Base-by-base conservation (phyloP, 768 basidiomycete species). In the Kwoniella sp. region DNA sequence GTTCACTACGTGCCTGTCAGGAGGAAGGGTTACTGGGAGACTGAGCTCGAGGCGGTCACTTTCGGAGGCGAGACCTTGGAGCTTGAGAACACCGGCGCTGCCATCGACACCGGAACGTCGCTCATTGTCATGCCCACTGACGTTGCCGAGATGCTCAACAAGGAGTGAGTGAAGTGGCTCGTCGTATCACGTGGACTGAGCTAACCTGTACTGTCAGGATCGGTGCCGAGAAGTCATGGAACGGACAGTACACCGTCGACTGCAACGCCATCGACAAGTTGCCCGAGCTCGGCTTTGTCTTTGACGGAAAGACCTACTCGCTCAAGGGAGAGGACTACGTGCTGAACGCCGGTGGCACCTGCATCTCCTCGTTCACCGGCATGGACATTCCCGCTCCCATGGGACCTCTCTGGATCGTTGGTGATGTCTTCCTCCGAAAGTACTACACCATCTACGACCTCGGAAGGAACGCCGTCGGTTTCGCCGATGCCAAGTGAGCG, bases 1-100 rank as follows among this genome's bases (percentile, higher is more conserved):
- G 80, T 99, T 54, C 67, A 74, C 20, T 98, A 98, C 65, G 89
- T 86, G 26, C 93, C 95, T 44, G 79, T 99, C 46, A 85, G 92
- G 64, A 83, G 89, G 64, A 90, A 88, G 80, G 95, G 89, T 4
- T 98, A 95, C 77, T 95, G 92, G 92, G 93, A 98, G 76, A 89
- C 98, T 39, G 90, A 95, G 73, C 85, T 99, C 23, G 80, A 88
- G 77, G 84, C 84, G 73, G 79, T 99, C 56, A 65, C 77, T 3
- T 92, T 99, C 50, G 95, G 92, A 41, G 79, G 84, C 37, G 93
- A 98, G 40, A 81, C 79, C 33, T 81, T 98, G 38, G 89, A 96
- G 60, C 81, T 98, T 12, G 89, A 93, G 60, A 86, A 84, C 77
- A 93, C 95, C 49, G 92, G 92, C 37, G 78, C 78, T 11, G 70